Evolutionary conservation across 345 rosid species (phyloP), one percentile per base, ranked within the genome.

Genomic region (Ricinus communis): DNA sequence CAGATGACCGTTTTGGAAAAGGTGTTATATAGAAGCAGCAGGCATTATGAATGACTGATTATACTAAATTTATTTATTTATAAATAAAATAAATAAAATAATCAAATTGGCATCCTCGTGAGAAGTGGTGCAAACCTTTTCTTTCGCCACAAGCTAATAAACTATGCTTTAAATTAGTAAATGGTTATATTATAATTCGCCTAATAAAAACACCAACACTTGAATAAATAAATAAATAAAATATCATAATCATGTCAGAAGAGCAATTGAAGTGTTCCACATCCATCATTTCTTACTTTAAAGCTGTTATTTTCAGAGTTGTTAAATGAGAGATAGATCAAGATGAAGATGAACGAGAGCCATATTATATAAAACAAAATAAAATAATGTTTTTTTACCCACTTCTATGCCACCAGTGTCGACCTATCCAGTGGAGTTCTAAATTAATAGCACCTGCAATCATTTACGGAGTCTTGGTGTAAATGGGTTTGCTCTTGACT

Each of bases 81-180:
- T n/a, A n/a, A n/a, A n/a, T n/a, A 7, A 46, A 1, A 58, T 33
- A 22, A 53, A 1, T n/a, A 71, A 53, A 63, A 53, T 16, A 49
- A 24, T 55, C 24, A 47, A 45, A 50, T 50, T 38, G 73, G 71
- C 31, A 14, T 38, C 70, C 75, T 64, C 69, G 62, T 56, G 64
- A 71, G 70, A 55, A 58, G 45, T 63, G 72, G 82, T 76, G 78
- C 82, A 55, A 59, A 74, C 80, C 85, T 58, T 80, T 71, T 71
- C 86, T 80, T 82, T 76, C 75, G 78, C 83, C 81, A 47, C 51
- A 81, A 79, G 80, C 50, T 45, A 77, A 73, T 77, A 40, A 70
- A 68, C 27, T 51, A 72, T 62, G 68, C 52, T 33, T 52, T 53
- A 21, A 43, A 12, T 27, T 59, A 19, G 14, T 27, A 11, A 4